phyloP scores from a whole-genome alignment of 2,329 filamentous ascomycete genomes.

The Cladosporium phlei region DNA sequence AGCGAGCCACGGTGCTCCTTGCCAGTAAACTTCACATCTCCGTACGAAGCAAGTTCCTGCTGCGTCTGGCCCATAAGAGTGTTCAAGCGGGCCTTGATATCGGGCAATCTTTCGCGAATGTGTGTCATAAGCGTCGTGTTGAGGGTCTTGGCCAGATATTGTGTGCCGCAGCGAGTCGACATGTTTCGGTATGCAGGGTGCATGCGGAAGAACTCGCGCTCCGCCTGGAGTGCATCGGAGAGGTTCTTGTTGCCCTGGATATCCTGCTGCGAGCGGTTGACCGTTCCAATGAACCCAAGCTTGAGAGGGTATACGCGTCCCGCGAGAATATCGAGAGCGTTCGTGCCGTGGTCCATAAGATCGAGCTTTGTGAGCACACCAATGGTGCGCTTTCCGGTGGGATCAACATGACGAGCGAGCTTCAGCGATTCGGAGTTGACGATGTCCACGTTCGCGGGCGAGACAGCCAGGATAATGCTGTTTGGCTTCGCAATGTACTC shows the following conservation, averaged over 20 bases:
- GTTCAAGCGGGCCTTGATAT: constrained; percentile 96
- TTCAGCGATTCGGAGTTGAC: constrained; percentile 98
- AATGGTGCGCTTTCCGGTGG: constrained; percentile 88
- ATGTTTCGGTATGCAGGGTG: constrained; percentile 98
- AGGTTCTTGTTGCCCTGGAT: constrained; percentile 96
- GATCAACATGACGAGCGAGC: constrained; percentile 92
- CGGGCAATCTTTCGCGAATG: constrained; percentile 89
- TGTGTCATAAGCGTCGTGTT: constrained; percentile 95
- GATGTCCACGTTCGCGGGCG: constrained; percentile 94
- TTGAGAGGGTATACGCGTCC: constrained; percentile 95
- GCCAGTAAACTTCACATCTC: constrained; percentile 94
- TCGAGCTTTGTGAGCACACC: constrained; percentile 96
- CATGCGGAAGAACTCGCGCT: constrained; percentile 93
- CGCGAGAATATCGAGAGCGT: constrained; percentile 94
- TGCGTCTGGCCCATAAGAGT: constrained; percentile 99
- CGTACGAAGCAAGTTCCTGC: constrained; percentile 95
- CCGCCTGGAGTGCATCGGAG: constrained; percentile 80
- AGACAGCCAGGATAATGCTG: constrained; percentile 94
- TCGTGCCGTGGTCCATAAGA: constrained; percentile 97
- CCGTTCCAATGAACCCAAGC: constrained; percentile 94
- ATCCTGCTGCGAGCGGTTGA: constrained; percentile 96
- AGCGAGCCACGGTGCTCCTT: constrained; percentile 94
- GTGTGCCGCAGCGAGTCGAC: constrained; percentile 85
- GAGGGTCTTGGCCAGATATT: constrained; percentile 87
- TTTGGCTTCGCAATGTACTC: constrained; percentile 99